Conservation (phyloP, 768 basidiomycete species). For the Hygrophoropsis aurantiaca region DNA sequence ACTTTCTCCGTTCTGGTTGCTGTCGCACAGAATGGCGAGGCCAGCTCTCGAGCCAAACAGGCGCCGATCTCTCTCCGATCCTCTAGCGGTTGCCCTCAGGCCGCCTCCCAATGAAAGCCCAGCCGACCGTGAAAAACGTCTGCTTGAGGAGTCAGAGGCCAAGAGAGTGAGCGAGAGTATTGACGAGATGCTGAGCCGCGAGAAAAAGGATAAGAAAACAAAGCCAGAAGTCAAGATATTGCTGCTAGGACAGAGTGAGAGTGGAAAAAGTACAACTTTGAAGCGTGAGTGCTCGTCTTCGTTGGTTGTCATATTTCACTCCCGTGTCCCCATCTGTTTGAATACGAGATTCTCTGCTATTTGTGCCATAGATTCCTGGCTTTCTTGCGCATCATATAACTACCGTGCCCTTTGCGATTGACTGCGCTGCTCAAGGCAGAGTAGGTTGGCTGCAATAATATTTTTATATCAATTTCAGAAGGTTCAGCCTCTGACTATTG, state of each 20-base stretch:
- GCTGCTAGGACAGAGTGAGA: constrained; percentile 86
- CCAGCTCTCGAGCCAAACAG: constrained; percentile 36
- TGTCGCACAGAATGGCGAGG: constrained; percentile 16
- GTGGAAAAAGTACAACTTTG: constrained; percentile 84
- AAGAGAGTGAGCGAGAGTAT: constrained; percentile 74
- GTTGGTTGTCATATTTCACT: constrained; percentile 2
- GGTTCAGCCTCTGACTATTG: too few relatives aligned
- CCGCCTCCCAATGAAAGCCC: constrained; percentile 75
- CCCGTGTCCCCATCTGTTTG: background rate
- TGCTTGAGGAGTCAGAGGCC: constrained; percentile 69
- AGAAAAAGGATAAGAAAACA: constrained; percentile 59
- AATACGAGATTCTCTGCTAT: too few relatives aligned
- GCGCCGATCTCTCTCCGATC: constrained; percentile 59
- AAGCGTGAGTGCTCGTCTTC: constrained; percentile 64
- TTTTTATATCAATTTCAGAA: too few relatives aligned
- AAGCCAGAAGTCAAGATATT: constrained; percentile 73
- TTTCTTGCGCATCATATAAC: too few relatives aligned
- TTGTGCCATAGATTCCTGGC: too few relatives aligned
- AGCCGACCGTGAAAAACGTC: constrained; percentile 61
- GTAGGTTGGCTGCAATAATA: too few relatives aligned
- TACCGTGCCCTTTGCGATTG: too few relatives aligned
- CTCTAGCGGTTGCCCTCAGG: constrained; percentile 62
- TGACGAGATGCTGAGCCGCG: constrained; percentile 73
- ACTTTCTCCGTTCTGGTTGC: constrained; percentile 1
- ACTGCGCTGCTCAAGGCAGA: too few relatives aligned